Percentiles rank a stretch among this genome's conserved stretches.
These are phyloP conservation scores for Penicillium daleae DNA, from an alignment of 495 filamentous ascomycete genomes.

Conservation along the genomic window DNA sequence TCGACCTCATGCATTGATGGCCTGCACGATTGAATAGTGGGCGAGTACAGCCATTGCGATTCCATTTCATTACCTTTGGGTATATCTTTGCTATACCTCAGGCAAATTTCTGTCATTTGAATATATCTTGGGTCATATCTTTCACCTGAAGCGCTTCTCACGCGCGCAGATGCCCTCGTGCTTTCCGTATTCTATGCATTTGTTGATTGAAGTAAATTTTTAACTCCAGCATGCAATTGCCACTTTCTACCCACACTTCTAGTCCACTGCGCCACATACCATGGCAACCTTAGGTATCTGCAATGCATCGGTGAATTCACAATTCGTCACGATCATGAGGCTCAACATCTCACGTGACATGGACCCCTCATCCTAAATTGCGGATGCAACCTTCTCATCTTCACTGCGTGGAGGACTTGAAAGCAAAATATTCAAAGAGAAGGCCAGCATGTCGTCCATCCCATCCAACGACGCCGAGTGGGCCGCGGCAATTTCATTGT, in stretches of 20 bases:
- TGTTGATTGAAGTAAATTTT: neutral
- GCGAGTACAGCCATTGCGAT: neutral
- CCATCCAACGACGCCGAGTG: constrained; percentile 43
- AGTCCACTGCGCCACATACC: neutral
- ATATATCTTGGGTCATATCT: too few relatives aligned
- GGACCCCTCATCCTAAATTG: constrained; percentile 5
- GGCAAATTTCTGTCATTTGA: neutral
- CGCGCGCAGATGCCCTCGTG: neutral
- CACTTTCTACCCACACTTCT: neutral
- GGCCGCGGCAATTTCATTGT: constrained; percentile 34
- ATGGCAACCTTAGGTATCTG: constrained; percentile 2
- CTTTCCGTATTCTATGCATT: neutral
- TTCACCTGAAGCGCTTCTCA: neutral
- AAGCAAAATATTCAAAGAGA: constrained; percentile 2
- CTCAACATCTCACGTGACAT: constrained; percentile 35
- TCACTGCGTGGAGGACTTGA: constrained; percentile 3
- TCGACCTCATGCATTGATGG: too few relatives aligned
- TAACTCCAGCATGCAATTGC: neutral
- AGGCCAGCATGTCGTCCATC: constrained; percentile 34
- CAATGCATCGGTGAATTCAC: constrained; percentile 27
- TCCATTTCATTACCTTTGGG: neutral
- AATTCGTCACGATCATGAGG: constrained; percentile 26
- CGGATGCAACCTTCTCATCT: neutral
- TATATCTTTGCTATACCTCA: neutral
- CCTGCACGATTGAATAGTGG: neutral